Evolutionary conservation across 495 filamentous ascomycete species (phyloP), one percentile per base, ranked within the genome.

Genomic region (Daldinia vernicosa): DNA sequence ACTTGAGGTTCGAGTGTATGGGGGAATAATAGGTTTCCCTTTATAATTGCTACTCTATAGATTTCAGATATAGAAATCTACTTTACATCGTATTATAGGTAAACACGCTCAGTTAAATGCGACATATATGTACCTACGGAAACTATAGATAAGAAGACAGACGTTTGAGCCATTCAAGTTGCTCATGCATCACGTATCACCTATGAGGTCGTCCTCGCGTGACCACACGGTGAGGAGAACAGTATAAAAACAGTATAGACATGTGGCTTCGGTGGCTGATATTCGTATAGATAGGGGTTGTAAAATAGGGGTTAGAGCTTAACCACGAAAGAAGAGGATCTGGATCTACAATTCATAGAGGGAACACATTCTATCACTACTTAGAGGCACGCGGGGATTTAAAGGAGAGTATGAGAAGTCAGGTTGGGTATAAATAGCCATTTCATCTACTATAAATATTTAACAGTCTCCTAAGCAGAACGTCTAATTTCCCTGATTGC

Each of bases 261-360:
- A 12, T 66, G 68, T 61, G 57, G 56, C 61, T 64, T 28, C 32
- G 11, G 67, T 69, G 67, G 59, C 67, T 69, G 6, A n/a, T n/a
- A n/a, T n/a, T n/a, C n/a, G 52, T 60, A 22, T 27, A 60, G 63
- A 69, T 68, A 68, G 66, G 59, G 53, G 66, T 17, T 51, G 40
- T 40, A 24, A 54, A 24, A 52, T 26, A 9, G 30, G 28, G 37
- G 35, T 39, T 33, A 28, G 3, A 47, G 40, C 40, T 19, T 3
- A 47, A 47, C 11, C 14, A 4, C 33, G 12, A 35, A 35, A 35
- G 8, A 33, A 32, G 32, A 11, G 6, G 19, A 24, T 2, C 6
- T 1, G 2, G 1, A 47, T 9, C 2, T 45, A 45, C 17, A 22
- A 17, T 22, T 19, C 7, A 45, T 17, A 45, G 7, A 17, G 5